Evolutionary conservation across 2,329 filamentous ascomycete species (phyloP), one percentile per base, ranked within the genome.

Genomic region (Diaporthe citrichinensis): DNA sequence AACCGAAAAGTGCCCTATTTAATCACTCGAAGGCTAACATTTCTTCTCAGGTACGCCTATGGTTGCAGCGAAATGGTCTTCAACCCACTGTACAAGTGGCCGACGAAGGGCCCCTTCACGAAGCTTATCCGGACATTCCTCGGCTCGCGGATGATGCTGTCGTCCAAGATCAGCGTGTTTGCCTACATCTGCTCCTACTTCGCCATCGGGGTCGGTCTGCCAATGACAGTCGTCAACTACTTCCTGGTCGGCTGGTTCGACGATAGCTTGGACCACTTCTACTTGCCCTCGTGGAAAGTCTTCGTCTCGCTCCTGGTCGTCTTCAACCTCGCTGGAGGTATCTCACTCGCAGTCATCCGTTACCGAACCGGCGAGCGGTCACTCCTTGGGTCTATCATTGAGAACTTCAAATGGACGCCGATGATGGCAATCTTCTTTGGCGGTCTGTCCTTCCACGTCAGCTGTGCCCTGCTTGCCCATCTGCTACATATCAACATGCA

Each of bases 21-120:
- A 2, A 17, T 41, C 1, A 20, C 1, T 15, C 2, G 20, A 6
- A 49, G n/a, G 34, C 68, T 75, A 4, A 72, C 39, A 28, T 7
- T 7, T 25, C 10, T 10, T 12, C n/a, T 1, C 17, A 77, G 76
- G 57, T 93, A 94, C 73, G 91, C 92, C 0, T 94, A 93, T 78
- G 93, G 93, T 10, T 93, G 92, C 80, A 93, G 92, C 80, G 93
- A 94, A 82, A 84, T 94, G 67, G 87, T 94, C 10, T 94, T 94
- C 85, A 88, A 94, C 78, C 93, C 93, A 0, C 82, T 94, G 46
- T 84, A 88, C 72, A 85, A 87, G 73, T 94, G 92, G 93, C 78
- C 89, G 39, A 88, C 85, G 78, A 87, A 87, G 65, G 92, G 92
- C 0, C 92, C 92, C 0, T 91, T 94, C 78, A 94, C 93, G 0